These are phyloP conservation scores for Solanum sitiens DNA, from an alignment of 257 asterid species.

Conservation along the genomic window DNA sequence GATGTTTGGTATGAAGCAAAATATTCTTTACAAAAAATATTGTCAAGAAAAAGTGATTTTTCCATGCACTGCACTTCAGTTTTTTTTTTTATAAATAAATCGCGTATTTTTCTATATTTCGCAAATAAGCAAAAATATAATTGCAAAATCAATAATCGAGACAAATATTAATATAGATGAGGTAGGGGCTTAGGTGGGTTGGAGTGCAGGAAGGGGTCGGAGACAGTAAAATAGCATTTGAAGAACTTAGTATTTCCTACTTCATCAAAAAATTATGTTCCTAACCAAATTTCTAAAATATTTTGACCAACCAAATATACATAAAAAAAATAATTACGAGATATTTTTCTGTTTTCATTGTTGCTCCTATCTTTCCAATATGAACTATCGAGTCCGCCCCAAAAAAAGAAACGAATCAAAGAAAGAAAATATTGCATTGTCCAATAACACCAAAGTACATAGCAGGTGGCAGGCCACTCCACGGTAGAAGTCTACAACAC, in stretches of 20 bases:
- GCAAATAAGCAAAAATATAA: background rate
- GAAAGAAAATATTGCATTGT: background rate
- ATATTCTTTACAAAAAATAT: too few relatives aligned
- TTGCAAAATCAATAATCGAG: background rate
- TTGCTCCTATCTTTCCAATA: background rate
- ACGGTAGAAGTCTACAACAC: background rate
- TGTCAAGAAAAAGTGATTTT: background rate
- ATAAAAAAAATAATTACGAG: fast-evolving
- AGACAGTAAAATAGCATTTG: background rate
- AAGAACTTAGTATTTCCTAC: background rate
- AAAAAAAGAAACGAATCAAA: background rate
- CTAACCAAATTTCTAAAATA: background rate
- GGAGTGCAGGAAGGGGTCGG: background rate
- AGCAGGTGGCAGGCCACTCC: background rate
- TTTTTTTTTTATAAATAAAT: too few relatives aligned
- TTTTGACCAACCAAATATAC: background rate
- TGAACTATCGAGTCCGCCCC: background rate
- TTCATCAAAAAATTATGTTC: background rate
- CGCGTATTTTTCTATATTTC: background rate
- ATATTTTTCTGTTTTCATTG: background rate
- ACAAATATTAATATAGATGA: background rate
- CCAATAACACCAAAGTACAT: background rate
- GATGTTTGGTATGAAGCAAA: background rate
- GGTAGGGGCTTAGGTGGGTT: background rate
- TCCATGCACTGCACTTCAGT: background rate